Percentiles rank a stretch among this genome's conserved stretches.
phyloP scores from a whole-genome alignment of 78 protist genomes.

The Planoprotostelium fungivorum region DNA sequence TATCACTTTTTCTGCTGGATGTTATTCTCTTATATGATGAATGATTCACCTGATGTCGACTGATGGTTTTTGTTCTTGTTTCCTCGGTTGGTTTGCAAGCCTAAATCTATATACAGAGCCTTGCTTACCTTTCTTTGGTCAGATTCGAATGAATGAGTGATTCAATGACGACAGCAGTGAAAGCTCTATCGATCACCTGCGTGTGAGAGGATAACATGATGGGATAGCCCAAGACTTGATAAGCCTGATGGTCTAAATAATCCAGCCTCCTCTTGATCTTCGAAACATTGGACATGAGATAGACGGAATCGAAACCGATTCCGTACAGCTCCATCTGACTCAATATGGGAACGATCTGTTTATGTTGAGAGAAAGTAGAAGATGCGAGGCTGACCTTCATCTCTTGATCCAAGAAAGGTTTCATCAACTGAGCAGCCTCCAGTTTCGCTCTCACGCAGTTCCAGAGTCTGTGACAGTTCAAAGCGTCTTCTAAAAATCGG shows the following conservation, averaged over 20 bases:
- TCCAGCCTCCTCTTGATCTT: background rate
- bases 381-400: background rate
- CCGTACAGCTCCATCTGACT: background rate
- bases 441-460: background rate
- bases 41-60: background rate
- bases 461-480: background rate
- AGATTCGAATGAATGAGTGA: too few relatives aligned
- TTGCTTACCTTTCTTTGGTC: background rate
- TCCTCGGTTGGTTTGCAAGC: background rate
- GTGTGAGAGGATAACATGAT: background rate
- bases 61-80: background rate
- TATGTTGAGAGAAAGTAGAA: background rate
- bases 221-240: background rate
- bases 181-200: background rate
- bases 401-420: background rate
- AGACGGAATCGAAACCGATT: background rate
- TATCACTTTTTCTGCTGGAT: background rate
- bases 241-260: background rate
- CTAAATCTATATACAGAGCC: background rate
- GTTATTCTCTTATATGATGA: background rate
- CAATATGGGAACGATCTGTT: background rate
- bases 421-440: background rate
- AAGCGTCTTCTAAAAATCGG: background rate
- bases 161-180: too few relatives aligned
- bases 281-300: background rate